A percentile compares a stretch with the other conserved stretches of the same genome.
Evolutionary conservation across 805 yeast genomes (phyloP).

Genomic region (Kodamaea nitidulidarum): DNA sequence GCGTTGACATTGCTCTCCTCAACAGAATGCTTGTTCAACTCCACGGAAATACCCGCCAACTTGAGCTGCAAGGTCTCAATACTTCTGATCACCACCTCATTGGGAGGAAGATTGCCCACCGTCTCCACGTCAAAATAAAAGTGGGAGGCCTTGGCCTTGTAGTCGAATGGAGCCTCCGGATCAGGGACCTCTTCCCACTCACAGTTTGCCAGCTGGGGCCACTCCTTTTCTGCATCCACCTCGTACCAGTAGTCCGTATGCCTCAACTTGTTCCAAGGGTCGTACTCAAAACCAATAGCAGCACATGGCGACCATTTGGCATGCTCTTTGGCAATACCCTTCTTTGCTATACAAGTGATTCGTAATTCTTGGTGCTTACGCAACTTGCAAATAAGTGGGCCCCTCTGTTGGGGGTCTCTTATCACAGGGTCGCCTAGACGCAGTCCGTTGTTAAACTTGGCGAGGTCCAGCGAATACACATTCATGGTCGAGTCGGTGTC

Average conservation of each 20-base stretch:
- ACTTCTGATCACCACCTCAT: constrained; percentile 83
- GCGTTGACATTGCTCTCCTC: constrained; percentile 40
- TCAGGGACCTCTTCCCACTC: constrained; percentile 96
- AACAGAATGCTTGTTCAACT: constrained; percentile 47
- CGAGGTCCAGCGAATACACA: constrained; percentile 78
- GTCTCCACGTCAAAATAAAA: constrained; percentile 91
- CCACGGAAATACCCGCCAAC: constrained; percentile 80
- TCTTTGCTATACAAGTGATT: constrained; percentile 90
- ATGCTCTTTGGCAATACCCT: constrained; percentile 96
- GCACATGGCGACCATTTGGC: constrained; percentile 98
- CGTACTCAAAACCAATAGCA: constrained; percentile 94
- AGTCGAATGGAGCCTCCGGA: constrained; percentile 83
- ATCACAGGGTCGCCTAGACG: constrained; percentile 82
- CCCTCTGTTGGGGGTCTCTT: constrained; percentile 69
- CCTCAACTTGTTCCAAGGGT: constrained; percentile 96
- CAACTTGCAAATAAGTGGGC: constrained; percentile 87
- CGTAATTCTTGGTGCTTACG: constrained; percentile 89
- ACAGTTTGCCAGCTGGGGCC: constrained; percentile 88
- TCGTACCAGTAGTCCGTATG: constrained; percentile 98
- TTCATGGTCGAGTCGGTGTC: constrained; percentile 84
- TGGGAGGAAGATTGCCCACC: constrained; percentile 82
- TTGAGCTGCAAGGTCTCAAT: constrained; percentile 83
- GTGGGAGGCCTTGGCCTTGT: constrained; percentile 71
- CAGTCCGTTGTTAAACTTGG: constrained; percentile 42
- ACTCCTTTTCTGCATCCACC: constrained; percentile 79